phyloP scores from a whole-genome alignment of 257 asterid genomes.

The Solanum neorickii region DNA sequence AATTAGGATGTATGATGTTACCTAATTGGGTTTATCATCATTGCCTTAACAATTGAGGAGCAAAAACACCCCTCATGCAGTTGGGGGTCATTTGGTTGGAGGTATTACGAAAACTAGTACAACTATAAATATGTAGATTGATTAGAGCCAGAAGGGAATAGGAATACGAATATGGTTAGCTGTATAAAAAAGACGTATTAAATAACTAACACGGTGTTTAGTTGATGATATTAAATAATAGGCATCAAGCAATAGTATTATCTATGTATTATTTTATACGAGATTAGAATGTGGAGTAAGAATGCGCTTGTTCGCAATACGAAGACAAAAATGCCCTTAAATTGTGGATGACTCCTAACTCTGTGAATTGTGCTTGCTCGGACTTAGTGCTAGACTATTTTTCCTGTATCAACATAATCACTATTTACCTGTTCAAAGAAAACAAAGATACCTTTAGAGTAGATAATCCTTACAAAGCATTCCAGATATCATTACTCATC shows the following conservation, averaged over 20 bases:
- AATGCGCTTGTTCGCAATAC: background rate
- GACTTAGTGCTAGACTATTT: background rate
- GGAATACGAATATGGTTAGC: background rate
- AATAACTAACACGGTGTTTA: background rate
- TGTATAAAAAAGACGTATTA: background rate
- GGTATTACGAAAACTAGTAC: background rate
- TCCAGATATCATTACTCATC: background rate
- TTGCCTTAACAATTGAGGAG: background rate
- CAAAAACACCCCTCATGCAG: background rate
- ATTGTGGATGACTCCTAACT: background rate
- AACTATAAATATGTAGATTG: background rate
- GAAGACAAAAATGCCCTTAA: background rate
- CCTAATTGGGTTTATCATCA: background rate
- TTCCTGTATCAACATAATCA: background rate
- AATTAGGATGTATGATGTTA: background rate
- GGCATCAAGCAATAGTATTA: background rate
- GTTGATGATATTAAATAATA: background rate
- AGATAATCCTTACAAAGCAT: background rate
- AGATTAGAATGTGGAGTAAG: background rate
- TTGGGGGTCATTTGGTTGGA: background rate
- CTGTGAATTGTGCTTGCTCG: background rate
- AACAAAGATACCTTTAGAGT: background rate
- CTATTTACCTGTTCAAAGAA: background rate
- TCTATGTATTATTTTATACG: background rate
- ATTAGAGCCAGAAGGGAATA: background rate